Evolutionary conservation across 805 yeast genomes (phyloP).

Genomic region (Ogataea corticis): DNA sequence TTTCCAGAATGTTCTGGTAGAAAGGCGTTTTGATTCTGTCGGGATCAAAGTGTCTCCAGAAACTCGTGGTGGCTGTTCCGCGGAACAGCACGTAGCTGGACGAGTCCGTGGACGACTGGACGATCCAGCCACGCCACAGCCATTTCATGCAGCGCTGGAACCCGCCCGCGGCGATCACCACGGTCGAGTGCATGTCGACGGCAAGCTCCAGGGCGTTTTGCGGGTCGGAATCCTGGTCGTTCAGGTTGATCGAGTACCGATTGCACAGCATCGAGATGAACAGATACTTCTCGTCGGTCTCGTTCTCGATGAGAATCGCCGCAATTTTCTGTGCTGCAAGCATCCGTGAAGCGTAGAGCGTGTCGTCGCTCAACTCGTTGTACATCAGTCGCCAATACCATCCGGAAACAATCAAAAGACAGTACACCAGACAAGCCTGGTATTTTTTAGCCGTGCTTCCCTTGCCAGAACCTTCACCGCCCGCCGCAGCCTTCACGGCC

Average conservation of each 20-base stretch:
- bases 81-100: conserved; percentile 65
- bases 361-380: conserved; percentile 66
- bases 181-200: conserved; percentile 78
- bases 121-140: conserved; percentile 94
- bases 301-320: conserved; percentile 63
- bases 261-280: conserved; percentile 78
- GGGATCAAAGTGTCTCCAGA: conserved; percentile 71
- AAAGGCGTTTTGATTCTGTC: conserved; percentile 82
- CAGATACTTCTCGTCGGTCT: conserved; percentile 57
- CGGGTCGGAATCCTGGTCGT: conserved; percentile 62
- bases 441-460: conserved; percentile 62
- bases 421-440: conserved; percentile 66
- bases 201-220: conserved; percentile 81
- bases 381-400: conserved; percentile 71
- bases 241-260: conserved; percentile 64
- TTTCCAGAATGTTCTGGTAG: conserved; percentile 76
- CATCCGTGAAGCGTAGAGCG: conserved; percentile 59
- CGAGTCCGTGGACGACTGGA: conserved; percentile 71
- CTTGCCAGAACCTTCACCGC: conserved; percentile 67
- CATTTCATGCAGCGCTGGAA: conserved; percentile 84
- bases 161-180: conserved; percentile 76
- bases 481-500: conserved; percentile 72
- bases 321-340: conserved; percentile 76
- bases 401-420: conserved; percentile 68
- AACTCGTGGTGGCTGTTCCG: conserved; percentile 53